phyloP scores from a whole-genome alignment of 2,329 filamentous ascomycete species.

The Hypoxylon sp. region DNA sequence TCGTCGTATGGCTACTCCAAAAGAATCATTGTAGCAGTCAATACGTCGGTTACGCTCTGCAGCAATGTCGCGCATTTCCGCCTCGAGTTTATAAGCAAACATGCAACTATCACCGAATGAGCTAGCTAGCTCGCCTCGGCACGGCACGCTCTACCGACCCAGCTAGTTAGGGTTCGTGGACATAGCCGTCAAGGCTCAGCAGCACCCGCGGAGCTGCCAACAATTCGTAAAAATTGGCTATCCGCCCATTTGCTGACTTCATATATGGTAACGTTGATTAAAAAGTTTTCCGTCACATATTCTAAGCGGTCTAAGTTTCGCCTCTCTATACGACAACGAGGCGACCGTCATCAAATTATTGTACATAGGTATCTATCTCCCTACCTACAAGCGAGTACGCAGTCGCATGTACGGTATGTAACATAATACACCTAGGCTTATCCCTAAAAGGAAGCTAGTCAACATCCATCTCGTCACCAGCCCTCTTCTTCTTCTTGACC shows the following conservation, averaged over 20 bases:
- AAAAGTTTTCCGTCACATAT: neutral
- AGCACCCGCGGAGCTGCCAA: neutral
- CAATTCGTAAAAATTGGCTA: neutral
- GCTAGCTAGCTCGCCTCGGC: neutral
- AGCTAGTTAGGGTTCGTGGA: neutral
- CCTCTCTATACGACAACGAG: neutral
- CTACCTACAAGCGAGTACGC: neutral
- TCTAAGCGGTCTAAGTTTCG: neutral
- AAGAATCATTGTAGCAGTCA: neutral
- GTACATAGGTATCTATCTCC: conserved; percentile 21
- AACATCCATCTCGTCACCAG: conserved; percentile 47
- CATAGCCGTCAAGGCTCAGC: neutral
- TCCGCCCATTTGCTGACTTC: neutral
- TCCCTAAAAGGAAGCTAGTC: conserved; percentile 45
- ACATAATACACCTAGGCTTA: conserved; percentile 11
- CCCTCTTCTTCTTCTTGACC: conserved; percentile 67
- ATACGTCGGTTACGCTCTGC: neutral
- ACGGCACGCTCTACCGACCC: neutral
- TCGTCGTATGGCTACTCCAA: neutral
- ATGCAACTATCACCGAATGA: neutral
- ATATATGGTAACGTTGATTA: neutral
- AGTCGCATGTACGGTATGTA: neutral
- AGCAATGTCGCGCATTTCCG: neutral
- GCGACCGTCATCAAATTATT: neutral
- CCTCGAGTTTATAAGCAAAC: neutral